phyloP scores from a whole-genome alignment of 352 stramenopile genomes.

The Phytophthora capsici region DNA sequence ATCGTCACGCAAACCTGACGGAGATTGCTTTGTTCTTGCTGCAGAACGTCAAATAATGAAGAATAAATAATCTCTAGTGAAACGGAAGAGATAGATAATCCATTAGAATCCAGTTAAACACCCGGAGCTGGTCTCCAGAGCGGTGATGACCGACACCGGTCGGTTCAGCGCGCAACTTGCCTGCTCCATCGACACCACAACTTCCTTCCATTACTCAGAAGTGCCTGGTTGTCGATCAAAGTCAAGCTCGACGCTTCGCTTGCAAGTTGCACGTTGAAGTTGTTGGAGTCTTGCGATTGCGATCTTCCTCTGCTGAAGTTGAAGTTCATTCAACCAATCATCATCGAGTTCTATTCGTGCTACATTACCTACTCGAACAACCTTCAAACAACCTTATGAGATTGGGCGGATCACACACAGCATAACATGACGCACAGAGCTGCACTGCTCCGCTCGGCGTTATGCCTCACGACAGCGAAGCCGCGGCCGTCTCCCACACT shows the following conservation, averaged over 20 bases:
- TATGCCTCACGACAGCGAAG: constrained; percentile 87
- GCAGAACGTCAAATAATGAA: too few species aligned
- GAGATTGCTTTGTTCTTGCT: too few species aligned
- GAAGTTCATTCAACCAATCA: constrained; percentile 22
- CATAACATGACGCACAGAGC: constrained; percentile 49
- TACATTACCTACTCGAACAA: constrained; percentile 4
- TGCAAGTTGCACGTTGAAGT: not conserved
- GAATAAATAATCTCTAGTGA: not conserved
- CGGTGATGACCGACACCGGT: not conserved
- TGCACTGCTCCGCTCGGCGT: constrained; percentile 71
- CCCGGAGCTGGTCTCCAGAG: not conserved
- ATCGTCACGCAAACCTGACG: too few species aligned
- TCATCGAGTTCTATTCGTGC: constrained; percentile 3
- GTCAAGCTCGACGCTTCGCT: not conserved
- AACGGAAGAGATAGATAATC: constrained; percentile 8
- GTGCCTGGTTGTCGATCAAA: not conserved
- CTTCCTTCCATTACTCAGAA: not conserved
- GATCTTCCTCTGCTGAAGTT: constrained; percentile 8
- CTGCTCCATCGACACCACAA: too few species aligned
- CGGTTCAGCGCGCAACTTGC: too few species aligned
- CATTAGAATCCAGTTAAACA: not conserved
- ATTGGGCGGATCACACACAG: not conserved
- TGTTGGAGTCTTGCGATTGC: too few species aligned
- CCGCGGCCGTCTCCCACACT: constrained; percentile 77
- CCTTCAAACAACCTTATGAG: constrained; percentile 5